phyloP scores from a whole-genome alignment of 352 stramenopile species.

The Peronospora tabacina region DNA sequence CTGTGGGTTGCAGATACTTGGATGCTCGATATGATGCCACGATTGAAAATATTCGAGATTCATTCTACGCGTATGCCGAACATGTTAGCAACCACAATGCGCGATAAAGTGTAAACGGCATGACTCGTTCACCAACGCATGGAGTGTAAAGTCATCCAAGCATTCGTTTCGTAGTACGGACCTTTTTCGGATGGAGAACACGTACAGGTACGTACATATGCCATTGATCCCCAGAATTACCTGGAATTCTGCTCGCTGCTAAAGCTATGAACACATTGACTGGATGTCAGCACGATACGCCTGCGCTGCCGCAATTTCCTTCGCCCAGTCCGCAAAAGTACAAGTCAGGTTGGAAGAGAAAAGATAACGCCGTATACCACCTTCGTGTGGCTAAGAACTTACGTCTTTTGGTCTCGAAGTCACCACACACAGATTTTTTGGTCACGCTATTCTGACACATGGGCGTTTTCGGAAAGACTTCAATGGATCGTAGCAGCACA shows the following conservation, averaged over 20 bases:
- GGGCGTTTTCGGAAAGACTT: conserved; percentile 6
- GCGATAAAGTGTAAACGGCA: too few species aligned
- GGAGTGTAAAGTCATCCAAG: too few species aligned
- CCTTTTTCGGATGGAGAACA: too few species aligned
- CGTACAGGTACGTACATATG: neutral
- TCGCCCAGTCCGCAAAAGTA: neutral
- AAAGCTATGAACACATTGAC: neutral
- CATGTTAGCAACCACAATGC: too few species aligned
- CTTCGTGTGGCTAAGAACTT: neutral
- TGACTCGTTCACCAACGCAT: too few species aligned
- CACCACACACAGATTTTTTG: neutral
- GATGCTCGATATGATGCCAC: too few species aligned
- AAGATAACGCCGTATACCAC: neutral
- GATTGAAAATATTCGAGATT: too few species aligned
- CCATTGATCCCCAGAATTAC: neutral
- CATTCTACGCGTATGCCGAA: too few species aligned
- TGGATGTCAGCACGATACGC: neutral
- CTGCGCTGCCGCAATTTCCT: too few species aligned
- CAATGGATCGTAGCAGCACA: conserved; percentile 22
- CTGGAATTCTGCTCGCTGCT: neutral
- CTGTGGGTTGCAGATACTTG: too few species aligned
- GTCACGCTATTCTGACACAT: conserved; percentile 5
- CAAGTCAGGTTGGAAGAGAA: neutral
- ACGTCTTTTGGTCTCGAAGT: neutral
- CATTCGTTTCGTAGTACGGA: too few species aligned